These are phyloP conservation scores for Hymenoscyphus salicellus DNA, from an alignment of 2,329 filamentous ascomycete genomes.

Conservation along the genomic window DNA sequence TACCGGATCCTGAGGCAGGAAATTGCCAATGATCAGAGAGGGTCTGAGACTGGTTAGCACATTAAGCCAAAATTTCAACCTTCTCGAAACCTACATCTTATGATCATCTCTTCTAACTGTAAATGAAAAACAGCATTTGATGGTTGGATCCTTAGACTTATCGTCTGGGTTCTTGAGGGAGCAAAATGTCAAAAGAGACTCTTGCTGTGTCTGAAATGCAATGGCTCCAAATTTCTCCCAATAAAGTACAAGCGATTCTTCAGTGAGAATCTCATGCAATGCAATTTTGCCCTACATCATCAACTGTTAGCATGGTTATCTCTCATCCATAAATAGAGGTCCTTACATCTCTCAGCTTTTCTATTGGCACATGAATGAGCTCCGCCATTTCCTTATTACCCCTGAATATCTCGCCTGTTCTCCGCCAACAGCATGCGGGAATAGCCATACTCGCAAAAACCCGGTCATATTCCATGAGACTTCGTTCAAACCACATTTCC, in stretches of 20 bases:
- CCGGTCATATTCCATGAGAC: slow-evolving; percentile 94
- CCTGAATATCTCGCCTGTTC: slow-evolving; percentile 94
- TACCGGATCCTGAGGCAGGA: slow-evolving; percentile 66
- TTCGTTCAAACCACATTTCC: slow-evolving; percentile 98
- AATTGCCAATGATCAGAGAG: slow-evolving; percentile 93
- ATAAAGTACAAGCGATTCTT: slow-evolving; percentile 92
- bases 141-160: slow-evolving; percentile 65
- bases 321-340: neutral
- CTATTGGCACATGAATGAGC: slow-evolving; percentile 87
- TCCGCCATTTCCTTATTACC: slow-evolving; percentile 99
- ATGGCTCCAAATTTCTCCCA: slow-evolving; percentile 99
- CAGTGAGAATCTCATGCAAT: slow-evolving; percentile 90
- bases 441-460: slow-evolving; percentile 99
- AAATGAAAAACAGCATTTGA: slow-evolving; percentile 96
- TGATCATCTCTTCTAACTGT: slow-evolving; percentile 92
- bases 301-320: slow-evolving; percentile 8
- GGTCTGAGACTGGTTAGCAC: slow-evolving; percentile 55
- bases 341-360: slow-evolving; percentile 83
- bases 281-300: slow-evolving; percentile 77
- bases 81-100: slow-evolving; percentile 71
- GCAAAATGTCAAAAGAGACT: slow-evolving; percentile 92
- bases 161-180: slow-evolving; percentile 78
- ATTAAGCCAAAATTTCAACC: neutral
- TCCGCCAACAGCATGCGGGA: slow-evolving; percentile 92
- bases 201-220: slow-evolving; percentile 89